phyloP scores from a whole-genome alignment of 352 stramenopile species.

The Blastocystis sp. region DNA sequence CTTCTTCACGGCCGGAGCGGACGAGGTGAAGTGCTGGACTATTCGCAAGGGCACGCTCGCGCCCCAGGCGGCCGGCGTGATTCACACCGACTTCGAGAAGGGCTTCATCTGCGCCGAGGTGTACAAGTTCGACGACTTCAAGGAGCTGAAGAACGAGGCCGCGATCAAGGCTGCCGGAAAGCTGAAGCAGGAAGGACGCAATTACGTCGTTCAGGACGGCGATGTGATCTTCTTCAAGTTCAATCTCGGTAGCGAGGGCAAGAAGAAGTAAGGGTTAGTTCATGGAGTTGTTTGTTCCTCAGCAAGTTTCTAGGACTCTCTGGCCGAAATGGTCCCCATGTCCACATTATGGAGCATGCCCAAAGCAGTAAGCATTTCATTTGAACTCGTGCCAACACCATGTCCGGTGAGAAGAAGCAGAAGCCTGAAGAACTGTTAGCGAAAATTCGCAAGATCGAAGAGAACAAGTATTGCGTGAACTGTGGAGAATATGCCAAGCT shows the following conservation, averaged over 20 bases:
- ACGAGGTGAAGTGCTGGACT: slow-evolving; percentile 98
- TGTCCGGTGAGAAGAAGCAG: background rate
- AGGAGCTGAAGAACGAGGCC: slow-evolving; percentile 77
- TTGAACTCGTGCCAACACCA: no score
- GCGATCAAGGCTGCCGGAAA: slow-evolving; percentile 85
- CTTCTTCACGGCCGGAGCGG: slow-evolving; percentile 97
- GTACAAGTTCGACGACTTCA: slow-evolving; percentile 84
- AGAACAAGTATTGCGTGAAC: background rate
- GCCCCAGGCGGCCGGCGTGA: slow-evolving; percentile 94
- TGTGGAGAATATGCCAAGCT: slow-evolving; percentile 36
- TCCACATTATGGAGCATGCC: no score
- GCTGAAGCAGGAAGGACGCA: slow-evolving; percentile 83
- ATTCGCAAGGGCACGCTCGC: slow-evolving; percentile 89
- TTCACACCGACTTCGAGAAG: slow-evolving; percentile 98
- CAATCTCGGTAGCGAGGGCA: slow-evolving; percentile 78
- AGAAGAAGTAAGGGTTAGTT: slow-evolving; percentile 78
- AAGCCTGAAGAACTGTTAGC: no score
- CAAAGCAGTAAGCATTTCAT: no score
- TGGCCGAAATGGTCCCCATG: no score
- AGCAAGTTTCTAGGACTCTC: no score
- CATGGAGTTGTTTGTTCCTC: slow-evolving; percentile 78
- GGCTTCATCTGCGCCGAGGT: slow-evolving; percentile 94
- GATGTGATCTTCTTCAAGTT: slow-evolving; percentile 88
- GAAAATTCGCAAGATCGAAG: no score
- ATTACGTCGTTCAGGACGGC: slow-evolving; percentile 84